These are phyloP conservation scores for Firmiana major DNA, from an alignment of 345 rosid species.

Conservation along the genomic window DNA sequence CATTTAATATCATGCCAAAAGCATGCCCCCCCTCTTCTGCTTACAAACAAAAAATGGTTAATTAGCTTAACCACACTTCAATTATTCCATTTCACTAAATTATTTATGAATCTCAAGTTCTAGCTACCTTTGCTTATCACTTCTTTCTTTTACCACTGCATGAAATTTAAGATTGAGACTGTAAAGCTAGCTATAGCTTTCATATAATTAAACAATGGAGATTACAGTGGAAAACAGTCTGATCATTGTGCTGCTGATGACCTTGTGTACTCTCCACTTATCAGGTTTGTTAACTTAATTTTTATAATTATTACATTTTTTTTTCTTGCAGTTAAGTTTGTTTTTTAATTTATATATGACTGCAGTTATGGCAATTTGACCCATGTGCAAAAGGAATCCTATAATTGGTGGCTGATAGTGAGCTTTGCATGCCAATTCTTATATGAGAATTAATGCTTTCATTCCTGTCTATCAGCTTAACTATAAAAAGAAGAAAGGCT, in stretches of 20 bases:
- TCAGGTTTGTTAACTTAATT: constrained; percentile 1
- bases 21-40: neutral
- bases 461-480: neutral
- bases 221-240: constrained; percentile 1
- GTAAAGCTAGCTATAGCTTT: neutral
- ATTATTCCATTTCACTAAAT: neutral
- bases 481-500: neutral
- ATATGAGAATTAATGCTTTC: neutral
- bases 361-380: no score
- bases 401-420: neutral
- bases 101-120: neutral
- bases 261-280: neutral
- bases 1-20: neutral
- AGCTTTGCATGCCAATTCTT: neutral
- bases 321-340: neutral
- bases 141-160: neutral
- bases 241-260: neutral
- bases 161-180: neutral
- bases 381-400: neutral
- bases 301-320: neutral
- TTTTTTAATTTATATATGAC: no score
- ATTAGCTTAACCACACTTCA: neutral
- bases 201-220: neutral
- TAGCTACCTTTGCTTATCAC: neutral
- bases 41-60: neutral